A percentile compares a stretch with the other conserved stretches of the same genome.
Evolutionary conservation across 2,329 filamentous ascomycete species (phyloP).

Genomic region (Sarocladiaceae sp.): DNA sequence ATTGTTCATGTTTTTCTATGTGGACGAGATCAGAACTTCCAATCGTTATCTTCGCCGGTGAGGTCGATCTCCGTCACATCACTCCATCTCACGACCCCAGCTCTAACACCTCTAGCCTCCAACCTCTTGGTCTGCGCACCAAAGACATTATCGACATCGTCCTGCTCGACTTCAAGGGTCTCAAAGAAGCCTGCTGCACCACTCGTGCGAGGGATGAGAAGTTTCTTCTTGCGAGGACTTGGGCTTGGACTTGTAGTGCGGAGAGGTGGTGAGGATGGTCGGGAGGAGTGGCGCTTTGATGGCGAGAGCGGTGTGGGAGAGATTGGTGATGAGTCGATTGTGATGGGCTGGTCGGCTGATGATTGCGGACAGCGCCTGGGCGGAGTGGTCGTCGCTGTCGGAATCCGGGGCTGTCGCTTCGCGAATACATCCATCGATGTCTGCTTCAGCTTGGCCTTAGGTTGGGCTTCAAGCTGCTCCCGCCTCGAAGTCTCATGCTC

Average conservation of each 20-base stretch:
- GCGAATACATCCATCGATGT: conserved; percentile 28
- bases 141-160: background rate
- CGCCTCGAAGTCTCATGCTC: conserved; percentile 16
- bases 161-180: conserved; percentile 14
- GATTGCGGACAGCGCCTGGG: conserved; percentile 11
- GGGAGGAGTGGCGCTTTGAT: background rate
- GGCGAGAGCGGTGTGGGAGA: background rate
- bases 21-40: background rate
- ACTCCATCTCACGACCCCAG: conserved; percentile 6
- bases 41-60: conserved; percentile 8
- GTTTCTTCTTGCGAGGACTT: conserved; percentile 27
- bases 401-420: background rate
- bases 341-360: background rate
- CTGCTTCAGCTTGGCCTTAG: conserved; percentile 21
- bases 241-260: conserved; percentile 13
- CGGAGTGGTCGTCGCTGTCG: conserved; percentile 11
- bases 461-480: conserved; percentile 12
- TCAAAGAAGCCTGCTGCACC: conserved; percentile 34
- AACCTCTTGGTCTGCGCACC: conserved; percentile 1
- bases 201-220: conserved; percentile 33
- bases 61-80: conserved; percentile 12
- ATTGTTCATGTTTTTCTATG: background rate
- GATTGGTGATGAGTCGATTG: conserved; percentile 12
- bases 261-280: background rate
- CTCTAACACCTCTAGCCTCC: background rate